phyloP scores from a whole-genome alignment of 768 basidiomycete genomes.

The Mrakia frigida region DNA sequence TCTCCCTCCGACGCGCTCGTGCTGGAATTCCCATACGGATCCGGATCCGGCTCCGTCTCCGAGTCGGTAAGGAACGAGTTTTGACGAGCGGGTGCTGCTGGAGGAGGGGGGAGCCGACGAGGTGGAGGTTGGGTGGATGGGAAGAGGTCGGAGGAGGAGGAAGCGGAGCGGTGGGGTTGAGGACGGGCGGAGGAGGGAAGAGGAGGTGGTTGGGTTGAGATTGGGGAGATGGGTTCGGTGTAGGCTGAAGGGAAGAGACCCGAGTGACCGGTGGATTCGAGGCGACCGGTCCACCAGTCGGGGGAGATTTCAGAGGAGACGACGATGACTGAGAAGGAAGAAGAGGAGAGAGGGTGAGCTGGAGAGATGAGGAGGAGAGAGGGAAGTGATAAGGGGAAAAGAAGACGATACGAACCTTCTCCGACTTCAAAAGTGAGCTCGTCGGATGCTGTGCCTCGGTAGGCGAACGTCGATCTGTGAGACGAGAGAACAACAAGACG shows the following conservation, averaged over 20 bases:
- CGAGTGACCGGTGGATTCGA: conserved; percentile 53
- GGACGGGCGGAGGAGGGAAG: background rate
- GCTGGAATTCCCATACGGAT: background rate
- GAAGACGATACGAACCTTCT: conserved; percentile 41
- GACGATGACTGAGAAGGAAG: conserved; percentile 52
- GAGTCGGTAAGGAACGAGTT: conserved; percentile 10
- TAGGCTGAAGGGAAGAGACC: conserved; percentile 80
- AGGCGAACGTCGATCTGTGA: conserved; percentile 70
- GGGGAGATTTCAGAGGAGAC: conserved; percentile 76
- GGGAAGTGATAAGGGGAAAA: background rate
- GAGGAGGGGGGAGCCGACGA: background rate
- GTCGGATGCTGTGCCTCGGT: conserved; percentile 60
- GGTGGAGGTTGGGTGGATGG: background rate
- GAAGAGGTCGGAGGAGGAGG: background rate
- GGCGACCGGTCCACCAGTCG: conserved; percentile 85
- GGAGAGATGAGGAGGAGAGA: background rate
- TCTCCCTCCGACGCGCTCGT: background rate
- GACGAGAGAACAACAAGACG: conserved; percentile 20
- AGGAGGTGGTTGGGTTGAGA: background rate
- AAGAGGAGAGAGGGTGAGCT: background rate
- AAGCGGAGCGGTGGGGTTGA: background rate
- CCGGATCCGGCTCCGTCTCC: background rate
- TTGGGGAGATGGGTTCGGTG: conserved; percentile 41
- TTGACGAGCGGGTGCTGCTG: background rate
- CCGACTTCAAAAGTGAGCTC: conserved; percentile 72